Conservation (phyloP, 495 filamentous ascomycete species). For the Ramalina peruviana region DNA sequence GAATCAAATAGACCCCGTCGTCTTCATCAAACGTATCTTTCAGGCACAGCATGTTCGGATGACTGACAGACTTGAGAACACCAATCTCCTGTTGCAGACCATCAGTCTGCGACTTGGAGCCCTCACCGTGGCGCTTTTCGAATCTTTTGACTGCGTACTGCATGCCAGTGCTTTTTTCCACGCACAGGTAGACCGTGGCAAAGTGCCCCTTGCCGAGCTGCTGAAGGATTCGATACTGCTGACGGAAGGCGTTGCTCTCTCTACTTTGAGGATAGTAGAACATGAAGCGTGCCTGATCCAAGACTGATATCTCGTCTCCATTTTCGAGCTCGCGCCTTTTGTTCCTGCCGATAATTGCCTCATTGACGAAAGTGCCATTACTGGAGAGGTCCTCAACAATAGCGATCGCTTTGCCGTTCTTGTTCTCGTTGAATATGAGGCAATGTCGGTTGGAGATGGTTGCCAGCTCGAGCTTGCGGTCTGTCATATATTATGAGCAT, state of each 20-base stretch:
- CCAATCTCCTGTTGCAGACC: constrained; percentile 90
- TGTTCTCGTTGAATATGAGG: constrained; percentile 77
- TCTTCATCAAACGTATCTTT: constrained; percentile 91
- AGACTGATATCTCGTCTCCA: constrained; percentile 76
- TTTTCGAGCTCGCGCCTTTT: constrained; percentile 76
- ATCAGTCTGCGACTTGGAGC: constrained; percentile 69
- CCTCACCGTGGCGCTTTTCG: constrained; percentile 61
- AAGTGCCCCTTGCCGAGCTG: constrained; percentile 95
- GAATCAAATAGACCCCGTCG: constrained; percentile 78
- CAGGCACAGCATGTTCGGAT: constrained; percentile 87
- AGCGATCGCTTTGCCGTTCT: constrained; percentile 62
- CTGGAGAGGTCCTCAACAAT: constrained; percentile 86
- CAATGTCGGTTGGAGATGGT: constrained; percentile 95
- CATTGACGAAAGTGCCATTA: constrained; percentile 94
- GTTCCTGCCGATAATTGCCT: constrained; percentile 81
- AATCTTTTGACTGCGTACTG: constrained; percentile 92
- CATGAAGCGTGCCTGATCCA: constrained; percentile 70
- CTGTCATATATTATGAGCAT: constrained; percentile 27
- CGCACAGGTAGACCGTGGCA: constrained; percentile 83
- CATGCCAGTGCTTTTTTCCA: constrained; percentile 69
- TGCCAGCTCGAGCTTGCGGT: constrained; percentile 61
- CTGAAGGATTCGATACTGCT: constrained; percentile 72
- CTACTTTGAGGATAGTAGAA: constrained; percentile 72
- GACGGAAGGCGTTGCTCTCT: constrained; percentile 60
- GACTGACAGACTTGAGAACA: constrained; percentile 88